A percentile compares a stretch with the other conserved stretches of the same genome.
These are phyloP conservation scores for Aspergillus pseudotamarii DNA, from an alignment of 2,329 filamentous ascomycete species.

Conservation along the genomic window DNA sequence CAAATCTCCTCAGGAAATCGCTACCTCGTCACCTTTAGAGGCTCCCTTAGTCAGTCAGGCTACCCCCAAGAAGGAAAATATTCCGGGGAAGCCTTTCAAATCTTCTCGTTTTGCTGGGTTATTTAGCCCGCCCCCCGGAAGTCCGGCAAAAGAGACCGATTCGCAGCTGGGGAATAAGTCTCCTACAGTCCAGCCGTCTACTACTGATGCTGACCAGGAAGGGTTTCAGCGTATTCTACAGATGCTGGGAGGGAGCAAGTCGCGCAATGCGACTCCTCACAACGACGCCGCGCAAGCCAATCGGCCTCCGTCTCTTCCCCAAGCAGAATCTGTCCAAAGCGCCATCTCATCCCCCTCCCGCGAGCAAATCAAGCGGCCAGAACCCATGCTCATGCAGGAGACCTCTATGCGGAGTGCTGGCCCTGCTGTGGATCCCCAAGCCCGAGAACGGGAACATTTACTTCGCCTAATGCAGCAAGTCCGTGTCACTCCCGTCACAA, in stretches of 20 bases:
- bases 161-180: constrained; percentile 26
- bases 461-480: constrained; percentile 78
- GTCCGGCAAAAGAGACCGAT: constrained; percentile 46
- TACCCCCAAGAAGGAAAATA: constrained; percentile 43
- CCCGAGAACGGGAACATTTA: constrained; percentile 76
- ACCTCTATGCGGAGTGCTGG: constrained; percentile 26
- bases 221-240: constrained; percentile 81
- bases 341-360: constrained; percentile 36
- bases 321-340: constrained; percentile 32
- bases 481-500: constrained; percentile 33
- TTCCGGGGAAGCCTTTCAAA: constrained; percentile 61
- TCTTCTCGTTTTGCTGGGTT: constrained; percentile 86
- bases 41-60: constrained; percentile 23
- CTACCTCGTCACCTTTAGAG: constrained; percentile 39
- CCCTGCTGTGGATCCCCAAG: constrained; percentile 38
- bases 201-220: constrained; percentile 71
- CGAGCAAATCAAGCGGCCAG: constrained; percentile 33
- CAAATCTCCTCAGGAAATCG: constrained; percentile 45
- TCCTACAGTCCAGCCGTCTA: constrained; percentile 38
- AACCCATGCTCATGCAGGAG: constrained; percentile 34
- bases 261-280: constrained; percentile 49
- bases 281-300: constrained; percentile 37
- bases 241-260: constrained; percentile 68
- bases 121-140: constrained; percentile 64
- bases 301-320: constrained; percentile 33